Evolutionary conservation across 495 filamentous ascomycete genomes (phyloP), one percentile per base, ranked within the genome.

Genomic region (Xylaria sp.): DNA sequence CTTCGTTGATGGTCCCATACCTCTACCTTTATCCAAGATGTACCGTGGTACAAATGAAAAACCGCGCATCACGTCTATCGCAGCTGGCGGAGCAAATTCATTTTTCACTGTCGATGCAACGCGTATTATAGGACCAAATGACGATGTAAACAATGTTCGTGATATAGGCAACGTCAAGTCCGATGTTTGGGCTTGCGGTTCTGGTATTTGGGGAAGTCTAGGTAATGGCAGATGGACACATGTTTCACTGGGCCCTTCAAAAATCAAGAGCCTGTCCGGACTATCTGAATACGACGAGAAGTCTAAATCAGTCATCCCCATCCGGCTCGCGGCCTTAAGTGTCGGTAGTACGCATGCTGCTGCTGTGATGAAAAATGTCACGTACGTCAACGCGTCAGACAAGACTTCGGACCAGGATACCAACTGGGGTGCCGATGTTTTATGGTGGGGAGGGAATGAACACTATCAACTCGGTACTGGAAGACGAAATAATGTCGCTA

Each of bases 391-490:
- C 19, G 85, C 89, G 5, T 79, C 80, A 14, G 75, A 83, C 7
- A 76, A 81, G 8, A 85, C 82, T 14, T 85, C 86, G 5, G 83
- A 83, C 5, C 88, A 90, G 61, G 90, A 93, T 70, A 92, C 89
- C 5, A 92, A 93, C 73, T 97, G 88, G 85, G 95, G 95, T 62
- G 89, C 90, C 11, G 96, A 98, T 79, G 89, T 92, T 2, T 77
- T 98, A 7, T 97, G 91, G 87, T 99, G 95, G 93, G 96, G 96
- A 72, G 93, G 92, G 46, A 99, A 98, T 75, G 95, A 99, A 82
- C 87, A 89, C 72, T 97, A 92, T 76, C 96, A 99, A 77, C 87
- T 99, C 21, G 96, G 96, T 5, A 98, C 92, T 5, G 95, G 96
- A 44, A 95, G 90, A 84, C 82, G 95, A 70, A 97, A 88, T 75